Percentiles rank a stretch among this genome's conserved stretches.
phyloP scores from a whole-genome alignment of 306 rosid genomes.

The Cicer judaicum region DNA sequence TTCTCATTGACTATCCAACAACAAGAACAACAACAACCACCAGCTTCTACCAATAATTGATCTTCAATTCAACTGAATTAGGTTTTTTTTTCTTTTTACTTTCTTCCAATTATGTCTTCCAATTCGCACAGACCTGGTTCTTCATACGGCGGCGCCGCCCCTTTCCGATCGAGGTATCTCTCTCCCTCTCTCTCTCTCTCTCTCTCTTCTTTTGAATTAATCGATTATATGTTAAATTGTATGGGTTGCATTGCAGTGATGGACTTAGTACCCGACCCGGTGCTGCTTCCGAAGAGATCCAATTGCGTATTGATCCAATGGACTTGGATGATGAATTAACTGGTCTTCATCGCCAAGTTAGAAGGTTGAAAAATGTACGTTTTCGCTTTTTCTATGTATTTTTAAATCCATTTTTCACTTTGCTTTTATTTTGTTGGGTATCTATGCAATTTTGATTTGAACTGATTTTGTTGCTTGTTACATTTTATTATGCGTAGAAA shows the following conservation, averaged over 20 bases:
- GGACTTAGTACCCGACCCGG: slow-evolving; percentile 80
- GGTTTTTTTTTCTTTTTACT: neutral
- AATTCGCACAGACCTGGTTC: slow-evolving; percentile 54
- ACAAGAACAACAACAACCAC: neutral
- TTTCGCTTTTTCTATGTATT: neutral
- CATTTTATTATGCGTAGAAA: neutral
- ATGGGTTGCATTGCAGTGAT: slow-evolving; percentile 54
- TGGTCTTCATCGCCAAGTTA: slow-evolving; percentile 83
- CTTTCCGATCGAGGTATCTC: slow-evolving; percentile 71
- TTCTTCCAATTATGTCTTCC: slow-evolving; percentile 60
- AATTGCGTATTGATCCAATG: slow-evolving; percentile 87
- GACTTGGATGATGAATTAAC: slow-evolving; percentile 83
- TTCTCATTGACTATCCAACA: neutral
- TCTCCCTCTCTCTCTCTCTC: neutral
- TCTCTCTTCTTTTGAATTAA: slow-evolving; percentile 1
- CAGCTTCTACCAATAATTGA: neutral
- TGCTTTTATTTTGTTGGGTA: neutral
- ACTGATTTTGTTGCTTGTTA: neutral
- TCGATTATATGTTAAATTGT: neutral
- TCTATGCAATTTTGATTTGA: slow-evolving; percentile 29
- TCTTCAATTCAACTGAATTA: slow-evolving; percentile 10
- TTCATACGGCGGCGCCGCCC: slow-evolving; percentile 61
- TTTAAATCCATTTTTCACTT: neutral
- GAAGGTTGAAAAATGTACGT: slow-evolving; percentile 72
- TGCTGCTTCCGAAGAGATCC: slow-evolving; percentile 78